These are phyloP conservation scores for Leptographium wingfieldii DNA, from an alignment of 2,329 filamentous ascomycete genomes.

Conservation along the genomic window DNA sequence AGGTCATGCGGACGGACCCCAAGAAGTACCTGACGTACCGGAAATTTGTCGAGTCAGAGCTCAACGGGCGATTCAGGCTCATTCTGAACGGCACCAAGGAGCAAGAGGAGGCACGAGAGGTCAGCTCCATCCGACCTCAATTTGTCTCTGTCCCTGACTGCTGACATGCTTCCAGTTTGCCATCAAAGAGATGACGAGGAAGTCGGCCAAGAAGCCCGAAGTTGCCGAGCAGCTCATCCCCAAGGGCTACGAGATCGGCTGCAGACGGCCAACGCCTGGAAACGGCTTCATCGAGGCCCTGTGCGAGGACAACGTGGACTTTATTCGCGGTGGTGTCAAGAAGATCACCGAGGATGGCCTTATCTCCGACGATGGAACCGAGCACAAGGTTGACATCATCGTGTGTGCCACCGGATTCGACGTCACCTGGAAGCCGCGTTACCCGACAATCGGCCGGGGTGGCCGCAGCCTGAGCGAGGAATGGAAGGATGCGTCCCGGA, in stretches of 20 bases:
- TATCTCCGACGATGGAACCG: slow-evolving; percentile 29
- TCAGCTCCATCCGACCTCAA: background rate
- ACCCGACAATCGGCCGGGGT: slow-evolving; percentile 31
- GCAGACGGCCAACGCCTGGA: slow-evolving; percentile 35
- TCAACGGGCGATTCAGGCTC: slow-evolving; percentile 40
- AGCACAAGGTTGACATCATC: slow-evolving; percentile 40
- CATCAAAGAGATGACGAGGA: slow-evolving; percentile 9
- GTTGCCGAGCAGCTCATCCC: slow-evolving; percentile 29
- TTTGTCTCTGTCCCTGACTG: background rate
- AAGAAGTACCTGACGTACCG: slow-evolving; percentile 38
- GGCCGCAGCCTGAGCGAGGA: slow-evolving; percentile 33
- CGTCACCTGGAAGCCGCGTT: slow-evolving; percentile 36
- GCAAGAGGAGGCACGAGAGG: slow-evolving; percentile 6
- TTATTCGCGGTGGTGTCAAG: slow-evolving; percentile 31
- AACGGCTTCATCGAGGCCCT: slow-evolving; percentile 35
- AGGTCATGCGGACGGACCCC: slow-evolving; percentile 36
- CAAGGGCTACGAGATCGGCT: slow-evolving; percentile 29
- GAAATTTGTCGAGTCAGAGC: slow-evolving; percentile 32
- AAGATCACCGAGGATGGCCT: slow-evolving; percentile 33
- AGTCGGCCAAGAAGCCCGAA: slow-evolving; percentile 18
- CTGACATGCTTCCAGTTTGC: background rate
- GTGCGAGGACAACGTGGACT: slow-evolving; percentile 31
- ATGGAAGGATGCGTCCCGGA: slow-evolving; percentile 29
- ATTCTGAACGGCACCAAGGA: slow-evolving; percentile 5
- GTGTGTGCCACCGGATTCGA: slow-evolving; percentile 45